Base-by-base conservation (phyloP, 176 grass and related monocot species). In the Puya raimondii region DNA sequence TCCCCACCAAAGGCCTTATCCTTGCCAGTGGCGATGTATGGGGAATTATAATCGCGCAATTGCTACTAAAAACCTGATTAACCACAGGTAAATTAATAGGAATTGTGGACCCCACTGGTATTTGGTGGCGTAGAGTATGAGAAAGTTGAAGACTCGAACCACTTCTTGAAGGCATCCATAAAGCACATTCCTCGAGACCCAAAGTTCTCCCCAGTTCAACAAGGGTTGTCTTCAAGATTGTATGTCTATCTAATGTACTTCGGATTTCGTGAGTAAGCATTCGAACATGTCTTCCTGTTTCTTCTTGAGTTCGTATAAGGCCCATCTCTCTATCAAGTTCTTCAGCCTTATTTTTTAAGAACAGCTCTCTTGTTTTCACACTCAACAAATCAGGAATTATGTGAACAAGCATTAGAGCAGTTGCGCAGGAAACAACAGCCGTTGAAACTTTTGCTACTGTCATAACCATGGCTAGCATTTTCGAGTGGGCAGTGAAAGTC, bases 191-290 rank as follows among this genome's bases (percentile, higher is more conserved):
- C 54, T 79, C 83, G 1, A 90, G 71, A 48, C 76, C 80, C 68
- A 90, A 48, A 12, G 80, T 90, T 49, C 87, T 82, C 23, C 83
- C 76, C 9, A 90, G 81, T 76, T 90, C 83, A 23, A 90, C 87
- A 9, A 90, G 72, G 2, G 87, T 90, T 2, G 87, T 90, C 75
- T 78, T 90, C 11, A 90, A 63, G 72, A 90, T 90, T 4, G 87
- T 90, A 63, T 90, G 87, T 21, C 87, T 78, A 49, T 90, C 87
- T 16, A 90, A 76, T 50, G 83, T 86, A 48, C 87, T 90, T 49
- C 87, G 71, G 49, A 90, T 90, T 82, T 90, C 87, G 68, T 90
- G 87, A 11, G 87, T 90, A 74, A 90, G 81, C 87, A 90, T 90
- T n/a, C 87, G 74, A 33, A 90, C 83, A 58, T 90, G 87, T 51